Evolutionary conservation across 768 basidiomycete genomes (phyloP), one percentile per base, ranked within the genome.

Genomic region (Rhizopogon roseolus): DNA sequence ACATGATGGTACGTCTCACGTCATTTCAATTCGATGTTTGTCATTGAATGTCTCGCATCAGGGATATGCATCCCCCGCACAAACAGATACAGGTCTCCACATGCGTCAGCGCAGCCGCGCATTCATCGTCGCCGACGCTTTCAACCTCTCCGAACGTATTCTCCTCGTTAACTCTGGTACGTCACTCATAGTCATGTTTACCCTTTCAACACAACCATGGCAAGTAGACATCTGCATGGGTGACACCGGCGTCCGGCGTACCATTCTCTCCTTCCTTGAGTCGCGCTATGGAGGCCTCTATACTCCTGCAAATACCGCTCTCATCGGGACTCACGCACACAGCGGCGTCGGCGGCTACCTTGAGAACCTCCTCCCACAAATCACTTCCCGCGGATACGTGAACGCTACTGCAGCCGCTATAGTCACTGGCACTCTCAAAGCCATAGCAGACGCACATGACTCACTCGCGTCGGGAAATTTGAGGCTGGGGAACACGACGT

Each of bases 31-130:
- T 41, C 17, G 14, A 25, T 29, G 11, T 38, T 22, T 41, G 50
- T 6, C 36, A 53, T 56, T 2, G 17, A 17, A 22, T 22, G 13
- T 2, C 14, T 39, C 48, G 28, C 55, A 49, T 32, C 52, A 86
- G 84, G 88, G 89, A 7, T 90, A 89, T 65, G 88, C 86, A 4
- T 75, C 70, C 2, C 62, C 84, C 7, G 62, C 73, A 1, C 89
- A 92, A 65, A 83, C 80, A 2, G 86, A 85, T 62, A 85, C 81
- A 0, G 88, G 89, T 7, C 71, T 90, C 52, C 88, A 91, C 66
- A 84, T 90, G 86, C 78, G 90, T 14, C 82, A 90, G 65, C 81
- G 85, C 50, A 85, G 83, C 60, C 84, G 90, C 17, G 88, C 86
- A 0, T 91, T 83, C 63, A 86, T 91, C 55, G 69, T 91, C 16